Percentiles rank a stretch among this genome's conserved stretches.
These are phyloP conservation scores for Aspergillus mulundensis DNA, from an alignment of 495 filamentous ascomycete genomes.

Conservation along the genomic window DNA sequence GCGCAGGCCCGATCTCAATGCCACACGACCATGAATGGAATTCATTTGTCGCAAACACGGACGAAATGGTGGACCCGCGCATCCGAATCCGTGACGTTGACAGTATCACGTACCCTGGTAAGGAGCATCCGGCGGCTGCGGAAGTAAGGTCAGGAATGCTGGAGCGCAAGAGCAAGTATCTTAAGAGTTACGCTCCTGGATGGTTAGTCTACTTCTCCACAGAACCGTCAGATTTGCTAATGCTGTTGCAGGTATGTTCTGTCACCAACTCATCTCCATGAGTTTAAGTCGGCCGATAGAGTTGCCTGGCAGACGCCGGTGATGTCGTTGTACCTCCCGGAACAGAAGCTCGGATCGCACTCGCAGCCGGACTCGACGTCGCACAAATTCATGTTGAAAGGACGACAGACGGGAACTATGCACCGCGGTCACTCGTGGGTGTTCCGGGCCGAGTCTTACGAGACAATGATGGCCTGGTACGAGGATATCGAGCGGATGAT, in stretches of 20 bases:
- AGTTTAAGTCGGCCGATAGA: constrained; percentile 88
- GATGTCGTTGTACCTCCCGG: constrained; percentile 93
- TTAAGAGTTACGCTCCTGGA: constrained; percentile 96
- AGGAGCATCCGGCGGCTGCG: constrained; percentile 77
- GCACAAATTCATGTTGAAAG: constrained; percentile 98
- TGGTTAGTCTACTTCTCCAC: constrained; percentile 57
- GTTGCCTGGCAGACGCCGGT: constrained; percentile 70
- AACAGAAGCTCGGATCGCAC: constrained; percentile 92
- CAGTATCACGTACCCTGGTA: constrained; percentile 90
- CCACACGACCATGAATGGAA: constrained; percentile 91
- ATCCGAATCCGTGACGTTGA: constrained; percentile 73
- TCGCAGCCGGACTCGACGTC: constrained; percentile 79
- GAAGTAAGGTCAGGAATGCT: constrained; percentile 87
- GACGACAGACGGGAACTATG: constrained; percentile 86
- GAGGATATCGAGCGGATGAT: constrained; percentile 84
- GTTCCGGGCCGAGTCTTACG: constrained; percentile 89
- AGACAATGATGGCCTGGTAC: constrained; percentile 97
- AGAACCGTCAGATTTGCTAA: constrained; percentile 25
- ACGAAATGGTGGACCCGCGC: constrained; percentile 83
- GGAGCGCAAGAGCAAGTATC: constrained; percentile 96
- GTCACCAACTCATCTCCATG: constrained; percentile 93
- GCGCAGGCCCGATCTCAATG: constrained; percentile 79
- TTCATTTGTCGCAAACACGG: constrained; percentile 73
- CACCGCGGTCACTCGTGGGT: constrained; percentile 97
- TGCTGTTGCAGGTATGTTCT: constrained; percentile 73